Evolutionary conservation across 805 yeast species (phyloP), one percentile per base, ranked within the genome.

Genomic region (Isabelozyma rhagii): DNA sequence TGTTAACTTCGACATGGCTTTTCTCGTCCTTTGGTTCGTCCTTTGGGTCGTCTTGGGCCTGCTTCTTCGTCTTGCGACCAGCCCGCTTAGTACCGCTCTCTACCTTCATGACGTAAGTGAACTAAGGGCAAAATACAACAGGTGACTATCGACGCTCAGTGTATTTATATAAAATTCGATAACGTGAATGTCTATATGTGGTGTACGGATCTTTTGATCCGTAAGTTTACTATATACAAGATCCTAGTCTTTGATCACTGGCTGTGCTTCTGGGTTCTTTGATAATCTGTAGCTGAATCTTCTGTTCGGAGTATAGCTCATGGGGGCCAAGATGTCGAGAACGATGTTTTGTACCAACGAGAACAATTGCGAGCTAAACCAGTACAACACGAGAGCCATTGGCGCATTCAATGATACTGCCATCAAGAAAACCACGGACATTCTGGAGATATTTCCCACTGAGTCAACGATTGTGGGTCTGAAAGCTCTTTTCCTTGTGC

Each of bases 351-450:
- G 97, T 0, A 80, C 52, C 51, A 89, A 68, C 2, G 97, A 91
- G 62, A 77, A 92, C 4, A 78, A 57, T 62, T 90, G 92, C 0
- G 97, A 90, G 43, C 93, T 83, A 29, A 89, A 77, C 99, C 98
- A 93, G 68, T 92, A 93, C n/a, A 90, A 63, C 0, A 86, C 81
- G 36, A 92, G 69, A 0, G 96, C 89, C 28, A 85, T 73, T 0
- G 98, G 96, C 0, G 96, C 96, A 59, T 91, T 94, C 40, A 91
- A 81, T 0, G 96, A 77, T 15, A 91, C 74, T 5, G 90, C 91
- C 86, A 90, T 89, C 67, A 93, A 74, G 55, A 89, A 82, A 1
- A 91, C 82, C 47, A 88, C 82, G 18, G 93, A 83, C 54, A 89
- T 74, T 58, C 97, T 75, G 2, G 96, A 81, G 1, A 88, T 60